Evolutionary conservation across 345 rosid species (phyloP), one percentile per base, ranked within the genome.

Genomic region (Linum usitatissimum): DNA sequence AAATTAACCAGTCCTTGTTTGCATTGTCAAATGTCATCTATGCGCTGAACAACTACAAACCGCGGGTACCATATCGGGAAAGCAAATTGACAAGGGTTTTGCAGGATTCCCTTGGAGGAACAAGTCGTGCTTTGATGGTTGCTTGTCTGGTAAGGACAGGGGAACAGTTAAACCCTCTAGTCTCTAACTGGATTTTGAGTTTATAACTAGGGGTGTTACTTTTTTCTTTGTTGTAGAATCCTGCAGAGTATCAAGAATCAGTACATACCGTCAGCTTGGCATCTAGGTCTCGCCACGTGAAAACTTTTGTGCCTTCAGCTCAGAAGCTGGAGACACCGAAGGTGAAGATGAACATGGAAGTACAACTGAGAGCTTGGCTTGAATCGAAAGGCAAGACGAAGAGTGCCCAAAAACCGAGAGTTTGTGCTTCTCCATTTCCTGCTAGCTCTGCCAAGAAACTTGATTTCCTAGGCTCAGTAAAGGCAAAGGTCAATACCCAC

Each of bases 61-160:
- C 84, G 3, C 73, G 92, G 51, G 84, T 87, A 20, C 97, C 97
- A 3, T 93, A 93, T 51, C 78, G 96, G 61, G 97, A 93, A 75
- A 93, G 95, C 84, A 93, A 90, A 71, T 70, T 90, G 82, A 90
- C 99, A 36, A 78, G 97, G 53, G 87, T 93, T 71, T 60, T 90
- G 78, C 97, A 90, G 69, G 97, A 93, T 68, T 93, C 99, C 23
- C 83, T 93, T 18, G 99, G 99, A 45, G 99, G 99, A 66, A 84
- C 82, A 40, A 93, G 90, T 53, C 78, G 75, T 30, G 82, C 96
- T 57, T 71, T 93, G 70, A 87, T 90, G 99, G 87, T 90, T 38
- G 96, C 95, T 61, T 93, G 99, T 57, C 73, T 93, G 78, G 99
- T 93, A 78, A 21, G 77, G n/a, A 64, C 51, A 42, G 8, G 17